Evolutionary conservation across 805 yeast genomes (phyloP).

Genomic region (Saturnispora kantuleensis): DNA sequence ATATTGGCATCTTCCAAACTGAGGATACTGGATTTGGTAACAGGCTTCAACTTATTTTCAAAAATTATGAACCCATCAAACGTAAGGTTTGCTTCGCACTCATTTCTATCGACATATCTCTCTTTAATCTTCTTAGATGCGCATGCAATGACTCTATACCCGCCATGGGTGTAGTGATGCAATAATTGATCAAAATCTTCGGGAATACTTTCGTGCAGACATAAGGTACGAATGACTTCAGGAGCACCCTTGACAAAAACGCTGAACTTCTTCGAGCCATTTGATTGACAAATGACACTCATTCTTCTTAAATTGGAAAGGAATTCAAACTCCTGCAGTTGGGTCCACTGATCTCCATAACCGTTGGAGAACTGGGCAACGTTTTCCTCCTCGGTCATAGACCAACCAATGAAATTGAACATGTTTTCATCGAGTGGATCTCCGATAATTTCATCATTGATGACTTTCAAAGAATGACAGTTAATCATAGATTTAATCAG

Average conservation of each 20-base stretch:
- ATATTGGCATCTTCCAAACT: slow-evolving; percentile 59
- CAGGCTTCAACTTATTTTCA: slow-evolving; percentile 77
- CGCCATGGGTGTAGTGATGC: slow-evolving; percentile 82
- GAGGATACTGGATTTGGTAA: slow-evolving; percentile 52
- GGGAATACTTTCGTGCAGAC: slow-evolving; percentile 66
- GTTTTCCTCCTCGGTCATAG: slow-evolving; percentile 41
- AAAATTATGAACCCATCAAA: slow-evolving; percentile 87
- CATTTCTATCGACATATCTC: slow-evolving; percentile 41
- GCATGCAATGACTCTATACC: slow-evolving; percentile 92
- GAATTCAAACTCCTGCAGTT: slow-evolving; percentile 63
- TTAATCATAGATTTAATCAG: slow-evolving; percentile 46
- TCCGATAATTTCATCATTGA: slow-evolving; percentile 76
- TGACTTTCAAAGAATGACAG: slow-evolving; percentile 77
- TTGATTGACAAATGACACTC: slow-evolving; percentile 55
- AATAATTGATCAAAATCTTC: slow-evolving; percentile 60
- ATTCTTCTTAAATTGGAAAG: slow-evolving; percentile 77
- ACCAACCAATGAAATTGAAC: slow-evolving; percentile 85
- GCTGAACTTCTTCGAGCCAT: slow-evolving; percentile 21
- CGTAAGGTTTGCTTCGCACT: slow-evolving; percentile 56
- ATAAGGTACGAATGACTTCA: slow-evolving; percentile 75
- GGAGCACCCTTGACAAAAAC: slow-evolving; percentile 94
- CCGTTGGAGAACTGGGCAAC: background rate
- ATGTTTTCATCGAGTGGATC: slow-evolving; percentile 91
- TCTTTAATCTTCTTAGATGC: slow-evolving; percentile 43
- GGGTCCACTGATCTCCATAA: slow-evolving; percentile 22